A percentile compares a stretch with the other conserved stretches of the same genome.
Conservation (phyloP, 176 grass and related monocot species). For the Pharus latifolius region DNA sequence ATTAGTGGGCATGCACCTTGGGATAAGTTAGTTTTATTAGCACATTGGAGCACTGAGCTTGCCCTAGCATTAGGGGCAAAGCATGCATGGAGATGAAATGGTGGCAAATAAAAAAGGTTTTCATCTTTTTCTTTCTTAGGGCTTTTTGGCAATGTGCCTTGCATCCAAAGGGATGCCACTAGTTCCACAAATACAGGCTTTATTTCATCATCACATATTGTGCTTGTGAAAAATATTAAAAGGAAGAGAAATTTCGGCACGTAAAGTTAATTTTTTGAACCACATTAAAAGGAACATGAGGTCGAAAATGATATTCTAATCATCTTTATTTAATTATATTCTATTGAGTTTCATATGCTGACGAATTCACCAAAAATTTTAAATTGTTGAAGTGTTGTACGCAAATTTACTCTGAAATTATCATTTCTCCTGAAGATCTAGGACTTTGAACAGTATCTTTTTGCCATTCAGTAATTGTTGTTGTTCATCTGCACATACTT, state of each 20-base stretch:
- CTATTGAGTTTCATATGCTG: too few species aligned
- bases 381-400: not conserved
- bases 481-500: not conserved
- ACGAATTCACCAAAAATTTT: too few species aligned
- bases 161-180: conserved; percentile 28
- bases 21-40: conserved; percentile 25
- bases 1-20: conserved; percentile 29
- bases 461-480: not conserved
- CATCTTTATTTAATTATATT: not conserved
- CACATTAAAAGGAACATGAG: not conserved
- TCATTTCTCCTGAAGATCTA: not conserved
- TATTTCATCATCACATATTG: conserved; percentile 9
- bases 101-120: not conserved
- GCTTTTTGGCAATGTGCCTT: conserved; percentile 10
- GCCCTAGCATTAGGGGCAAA: conserved; percentile 19
- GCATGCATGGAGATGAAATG: not conserved
- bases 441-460: not conserved
- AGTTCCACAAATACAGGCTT: conserved; percentile 29
- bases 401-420: not conserved
- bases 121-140: not conserved
- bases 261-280: too few species aligned
- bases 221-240: not conserved
- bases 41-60: conserved; percentile 10
- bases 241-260: not conserved
- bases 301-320: not conserved